Evolutionary conservation across 805 yeast genomes (phyloP).

Genomic region (Candida ficus): DNA sequence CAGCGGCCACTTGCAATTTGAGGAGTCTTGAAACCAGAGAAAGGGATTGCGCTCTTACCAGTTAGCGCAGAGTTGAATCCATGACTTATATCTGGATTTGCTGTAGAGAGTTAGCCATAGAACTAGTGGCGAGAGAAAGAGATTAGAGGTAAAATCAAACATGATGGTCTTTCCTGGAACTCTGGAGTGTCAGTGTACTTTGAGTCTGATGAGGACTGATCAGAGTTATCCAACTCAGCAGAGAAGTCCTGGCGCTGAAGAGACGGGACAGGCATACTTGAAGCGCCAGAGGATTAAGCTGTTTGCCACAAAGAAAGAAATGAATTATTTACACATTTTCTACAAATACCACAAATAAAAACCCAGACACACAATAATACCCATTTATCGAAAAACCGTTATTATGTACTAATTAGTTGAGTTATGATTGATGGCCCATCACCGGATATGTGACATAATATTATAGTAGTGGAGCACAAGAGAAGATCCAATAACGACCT

Average conservation of each 20-base stretch:
- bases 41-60: slow-evolving; percentile 49
- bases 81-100: slow-evolving; percentile 11
- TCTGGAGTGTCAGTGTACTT: slow-evolving; percentile 28
- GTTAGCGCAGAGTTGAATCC: slow-evolving; percentile 27
- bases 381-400: too few species aligned
- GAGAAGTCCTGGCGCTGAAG: slow-evolving; percentile 1
- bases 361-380: too few species aligned
- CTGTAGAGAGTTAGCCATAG: not conserved
- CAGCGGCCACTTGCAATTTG: slow-evolving; percentile 76
- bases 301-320: not conserved
- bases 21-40: slow-evolving; percentile 94
- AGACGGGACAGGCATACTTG: slow-evolving; percentile 7
- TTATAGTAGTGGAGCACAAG: too few species aligned
- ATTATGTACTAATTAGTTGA: too few species aligned
- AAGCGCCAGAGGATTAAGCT: not conserved
- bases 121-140: too few species aligned
- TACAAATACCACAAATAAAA: too few species aligned
- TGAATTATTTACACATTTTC: too few species aligned
- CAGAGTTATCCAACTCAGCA: slow-evolving; percentile 2
- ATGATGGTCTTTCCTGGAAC: slow-evolving; percentile 16
- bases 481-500: too few species aligned
- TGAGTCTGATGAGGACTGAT: slow-evolving; percentile 17
- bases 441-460: too few species aligned
- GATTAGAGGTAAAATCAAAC: slow-evolving; percentile 12
- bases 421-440: too few species aligned